Evolutionary conservation across 306 rosid species (phyloP).

Genomic region (Acacia crassicarpa): DNA sequence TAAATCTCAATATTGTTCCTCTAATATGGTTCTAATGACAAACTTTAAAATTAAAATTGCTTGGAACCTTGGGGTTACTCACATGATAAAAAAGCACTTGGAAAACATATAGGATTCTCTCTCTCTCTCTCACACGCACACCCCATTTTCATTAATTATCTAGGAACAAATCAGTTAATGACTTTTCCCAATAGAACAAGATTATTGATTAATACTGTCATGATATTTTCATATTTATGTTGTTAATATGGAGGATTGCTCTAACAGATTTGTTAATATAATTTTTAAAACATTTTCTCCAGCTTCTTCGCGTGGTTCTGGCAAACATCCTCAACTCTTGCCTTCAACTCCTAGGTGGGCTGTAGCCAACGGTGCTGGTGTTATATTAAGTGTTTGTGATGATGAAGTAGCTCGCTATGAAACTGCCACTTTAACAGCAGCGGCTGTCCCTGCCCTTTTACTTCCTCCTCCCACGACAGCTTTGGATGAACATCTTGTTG

Average conservation of each 20-base stretch:
- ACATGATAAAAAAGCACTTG: not conserved
- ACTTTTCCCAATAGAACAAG: not conserved
- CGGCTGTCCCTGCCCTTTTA: conserved; percentile 92
- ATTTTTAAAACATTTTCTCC: conserved; percentile 6
- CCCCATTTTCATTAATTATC: not conserved
- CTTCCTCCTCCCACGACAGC: conserved; percentile 99
- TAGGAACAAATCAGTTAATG: not conserved
- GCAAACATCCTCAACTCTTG: conserved; percentile 96
- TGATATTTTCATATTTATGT: conserved; percentile 7
- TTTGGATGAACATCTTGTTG: conserved; percentile 95
- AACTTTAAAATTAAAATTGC: not conserved
- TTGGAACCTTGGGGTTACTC: not conserved
- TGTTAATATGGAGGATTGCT: not conserved
- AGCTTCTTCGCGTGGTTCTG: conserved; percentile 94
- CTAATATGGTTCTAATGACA: not conserved
- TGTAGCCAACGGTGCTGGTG: conserved; percentile 99
- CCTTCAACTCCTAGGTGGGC: conserved; percentile 99
- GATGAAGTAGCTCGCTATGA: conserved; percentile 97
- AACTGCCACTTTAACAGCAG: conserved; percentile 95
- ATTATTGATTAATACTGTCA: not conserved
- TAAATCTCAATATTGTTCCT: not conserved
- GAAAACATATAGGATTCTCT: not conserved
- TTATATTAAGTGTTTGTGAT: conserved; percentile 93
- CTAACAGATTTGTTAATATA: not conserved
- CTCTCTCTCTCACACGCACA: not conserved